Conservation (phyloP, 2,329 filamentous ascomycete species). For the Chrysoporthe austroafricana region DNA sequence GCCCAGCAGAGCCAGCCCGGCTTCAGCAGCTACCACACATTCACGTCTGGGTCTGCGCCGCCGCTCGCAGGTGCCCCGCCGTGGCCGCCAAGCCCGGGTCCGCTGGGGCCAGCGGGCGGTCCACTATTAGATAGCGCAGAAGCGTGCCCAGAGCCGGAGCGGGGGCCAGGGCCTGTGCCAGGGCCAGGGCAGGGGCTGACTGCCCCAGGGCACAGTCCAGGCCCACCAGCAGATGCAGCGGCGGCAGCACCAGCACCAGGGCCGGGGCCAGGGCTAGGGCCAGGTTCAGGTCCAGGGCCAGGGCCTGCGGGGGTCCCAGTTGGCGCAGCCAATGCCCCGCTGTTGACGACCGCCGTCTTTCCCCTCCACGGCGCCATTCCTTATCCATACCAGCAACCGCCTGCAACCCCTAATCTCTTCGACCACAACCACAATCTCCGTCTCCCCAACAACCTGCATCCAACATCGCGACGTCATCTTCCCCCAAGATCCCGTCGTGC, state of each 20-base stretch:
- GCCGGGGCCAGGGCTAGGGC: neutral
- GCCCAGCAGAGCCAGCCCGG: neutral
- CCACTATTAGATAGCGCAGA: neutral
- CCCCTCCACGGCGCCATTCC: conserved; percentile 23
- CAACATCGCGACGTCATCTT: conserved; percentile 8
- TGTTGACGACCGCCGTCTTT: conserved; percentile 16
- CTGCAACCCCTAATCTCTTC: conserved; percentile 2
- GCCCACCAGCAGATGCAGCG: neutral
- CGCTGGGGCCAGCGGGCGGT: too few relatives aligned
- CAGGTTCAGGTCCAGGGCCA: conserved; percentile 19
- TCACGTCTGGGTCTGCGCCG: neutral
- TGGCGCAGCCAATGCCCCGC: conserved; percentile 17
- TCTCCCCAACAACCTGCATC: conserved; percentile 32
- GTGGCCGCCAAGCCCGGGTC: neutral
- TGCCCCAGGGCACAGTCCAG: too few relatives aligned
- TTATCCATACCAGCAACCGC: conserved; percentile 22
- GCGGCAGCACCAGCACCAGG: conserved; percentile 1
- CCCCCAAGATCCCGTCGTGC: conserved; percentile 1
- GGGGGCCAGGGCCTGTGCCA: neutral
- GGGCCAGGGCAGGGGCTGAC: neutral
- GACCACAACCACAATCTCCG: neutral
- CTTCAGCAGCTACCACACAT: conserved; percentile 32
- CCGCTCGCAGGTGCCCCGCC: neutral
- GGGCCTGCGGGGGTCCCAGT: conserved; percentile 23
- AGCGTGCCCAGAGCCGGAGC: too few relatives aligned